Base-by-base conservation (phyloP, 2,329 filamentous ascomycete species). In the Berkeleyomyces rouxiae region DNA sequence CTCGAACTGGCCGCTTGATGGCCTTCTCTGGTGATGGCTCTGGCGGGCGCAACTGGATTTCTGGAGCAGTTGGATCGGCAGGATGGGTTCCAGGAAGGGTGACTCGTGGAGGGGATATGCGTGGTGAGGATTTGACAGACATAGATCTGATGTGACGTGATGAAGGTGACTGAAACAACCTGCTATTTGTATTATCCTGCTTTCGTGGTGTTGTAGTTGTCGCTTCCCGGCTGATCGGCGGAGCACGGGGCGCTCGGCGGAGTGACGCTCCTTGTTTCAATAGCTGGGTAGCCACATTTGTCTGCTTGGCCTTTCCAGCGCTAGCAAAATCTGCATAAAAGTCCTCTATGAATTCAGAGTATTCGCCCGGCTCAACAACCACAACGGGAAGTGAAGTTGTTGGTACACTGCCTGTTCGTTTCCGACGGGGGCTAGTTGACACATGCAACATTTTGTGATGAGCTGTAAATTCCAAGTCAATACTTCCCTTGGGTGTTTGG, bases 391-490 rank as follows among this genome's bases (percentile, higher is more conserved):
- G 61, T 9, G 43, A 36, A 47, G 63, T 46, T 7, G 44, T 49
- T n/a, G 36, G 33, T 40, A 59, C 31, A 33, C 51, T 58, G 13
- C 47, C 53, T 13, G 44, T 16, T 31, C 57, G 40, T 16, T 58
- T 58, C 13, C 40, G 58, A 42, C 46, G 61, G 23, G 55, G 47
- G n/a, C 44, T 36, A 33, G 40, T 53, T n/a, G 46, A 13, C 1
- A 47, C 42, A 13, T 59, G 36, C 23, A 47, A 61, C 10, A 63
- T 70, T 33, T 69, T 70, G 23, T 78, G 75, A 64, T 86, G 82
- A 0, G 72, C 74, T 0, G 72, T 76, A 66, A 86, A 84, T 0
- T 75, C 75, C 11, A 86, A 73, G 60, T 81, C 77, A 47, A 81
- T 76, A 4, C 78, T 36, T 13, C 9, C 77, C 31, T 70, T 76